Percentiles rank a stretch among this genome's conserved stretches.
phyloP scores from a whole-genome alignment of 352 stramenopile genomes.

The Stramenopiles sp. region DNA sequence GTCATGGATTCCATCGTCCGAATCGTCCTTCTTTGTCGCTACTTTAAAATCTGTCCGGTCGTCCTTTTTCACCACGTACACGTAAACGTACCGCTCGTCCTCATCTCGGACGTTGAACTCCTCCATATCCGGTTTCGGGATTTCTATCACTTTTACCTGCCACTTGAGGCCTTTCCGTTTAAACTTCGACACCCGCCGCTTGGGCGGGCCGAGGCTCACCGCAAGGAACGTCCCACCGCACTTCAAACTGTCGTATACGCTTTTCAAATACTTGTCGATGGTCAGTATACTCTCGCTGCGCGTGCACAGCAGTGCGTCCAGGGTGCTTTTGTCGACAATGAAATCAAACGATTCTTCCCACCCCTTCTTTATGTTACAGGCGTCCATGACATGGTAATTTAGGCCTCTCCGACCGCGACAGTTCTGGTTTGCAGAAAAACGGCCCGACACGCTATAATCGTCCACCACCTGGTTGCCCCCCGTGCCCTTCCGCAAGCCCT shows the following conservation, averaged over 20 bases:
- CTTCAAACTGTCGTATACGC: conserved; percentile 21
- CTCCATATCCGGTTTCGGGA: conserved; percentile 16
- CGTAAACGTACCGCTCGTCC: not conserved
- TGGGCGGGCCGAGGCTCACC: conserved; percentile 17
- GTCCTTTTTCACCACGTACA: not conserved
- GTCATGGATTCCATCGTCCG: too few relatives aligned
- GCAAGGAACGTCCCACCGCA: conserved; percentile 14
- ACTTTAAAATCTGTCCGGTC: not conserved
- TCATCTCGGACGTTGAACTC: not conserved
- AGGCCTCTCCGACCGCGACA: not conserved
- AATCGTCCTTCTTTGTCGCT: not conserved
- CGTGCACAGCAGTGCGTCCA: conserved; percentile 19
- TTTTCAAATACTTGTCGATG: conserved; percentile 19
- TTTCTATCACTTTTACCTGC: conserved; percentile 15
- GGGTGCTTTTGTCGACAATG: conserved; percentile 16
- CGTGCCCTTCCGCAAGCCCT: not conserved
- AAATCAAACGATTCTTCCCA: conserved; percentile 18
- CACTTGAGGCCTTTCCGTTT: conserved; percentile 18
- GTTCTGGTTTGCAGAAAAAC: too few relatives aligned
- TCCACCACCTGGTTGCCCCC: too few relatives aligned
- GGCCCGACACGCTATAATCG: too few relatives aligned
- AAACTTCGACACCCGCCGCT: conserved; percentile 17
- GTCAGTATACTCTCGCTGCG: conserved; percentile 12
- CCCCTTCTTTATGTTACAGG: conserved; percentile 15
- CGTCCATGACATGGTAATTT: conserved; percentile 11